Percentiles rank a stretch among this genome's conserved stretches.
Evolutionary conservation across 345 rosid species (phyloP).

Genomic region (Eucalyptus sideroxylon): DNA sequence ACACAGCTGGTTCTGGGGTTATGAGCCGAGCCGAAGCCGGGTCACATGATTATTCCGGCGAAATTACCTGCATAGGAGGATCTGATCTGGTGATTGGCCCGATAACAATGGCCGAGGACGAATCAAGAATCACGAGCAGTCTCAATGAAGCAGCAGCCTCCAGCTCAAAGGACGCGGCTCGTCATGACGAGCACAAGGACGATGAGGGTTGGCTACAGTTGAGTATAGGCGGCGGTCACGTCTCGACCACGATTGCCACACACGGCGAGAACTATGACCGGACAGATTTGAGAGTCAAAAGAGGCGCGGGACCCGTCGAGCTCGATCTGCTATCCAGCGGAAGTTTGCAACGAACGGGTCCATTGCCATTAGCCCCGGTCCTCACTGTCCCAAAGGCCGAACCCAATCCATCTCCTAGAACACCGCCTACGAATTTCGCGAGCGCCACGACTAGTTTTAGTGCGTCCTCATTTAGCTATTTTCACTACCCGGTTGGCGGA

Average conservation of each 20-base stretch:
- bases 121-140: conserved; percentile 55
- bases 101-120: conserved; percentile 68
- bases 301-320: not conserved
- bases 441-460: not conserved
- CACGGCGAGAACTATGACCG: not conserved
- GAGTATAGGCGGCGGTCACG: conserved; percentile 41
- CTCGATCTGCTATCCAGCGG: conserved; percentile 55
- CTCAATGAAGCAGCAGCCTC: conserved; percentile 34
- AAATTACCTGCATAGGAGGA: not conserved
- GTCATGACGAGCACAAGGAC: conserved; percentile 18
- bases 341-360: not conserved
- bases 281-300: not conserved
- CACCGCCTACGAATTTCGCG: not conserved
- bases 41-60: conserved; percentile 31
- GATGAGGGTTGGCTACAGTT: conserved; percentile 79
- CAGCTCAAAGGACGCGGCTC: conserved; percentile 33
- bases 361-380: conserved; percentile 3
- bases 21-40: not conserved
- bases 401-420: not conserved
- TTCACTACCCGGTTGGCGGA: not conserved
- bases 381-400: not conserved
- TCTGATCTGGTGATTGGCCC: not conserved
- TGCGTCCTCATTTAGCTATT: not conserved
- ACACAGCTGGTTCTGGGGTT: conserved; percentile 15
- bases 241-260: not conserved